Conservation (phyloP, 805 yeast species). For the Cyberlindnera xylosilytica region DNA sequence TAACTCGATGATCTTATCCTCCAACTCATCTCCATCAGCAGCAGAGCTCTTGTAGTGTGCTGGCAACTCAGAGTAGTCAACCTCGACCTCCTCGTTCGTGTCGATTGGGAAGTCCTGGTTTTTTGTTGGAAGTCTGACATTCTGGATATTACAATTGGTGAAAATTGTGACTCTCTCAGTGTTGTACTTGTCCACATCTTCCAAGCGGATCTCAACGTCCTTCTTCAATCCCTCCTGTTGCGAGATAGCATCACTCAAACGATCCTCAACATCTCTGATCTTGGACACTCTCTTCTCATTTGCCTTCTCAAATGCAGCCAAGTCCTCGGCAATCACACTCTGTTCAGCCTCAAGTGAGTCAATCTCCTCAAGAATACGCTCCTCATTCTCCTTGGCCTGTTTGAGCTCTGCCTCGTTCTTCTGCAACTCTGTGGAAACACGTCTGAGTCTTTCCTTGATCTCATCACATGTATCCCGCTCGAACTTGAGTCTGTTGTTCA, state of each 20-base stretch:
- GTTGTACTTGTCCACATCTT: constrained; percentile 49
- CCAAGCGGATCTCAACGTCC: constrained; percentile 42
- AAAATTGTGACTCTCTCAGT: constrained; percentile 57
- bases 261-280: constrained; percentile 47
- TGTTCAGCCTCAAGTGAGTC: constrained; percentile 40
- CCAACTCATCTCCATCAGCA: constrained; percentile 30
- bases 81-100: constrained; percentile 42
- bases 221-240: constrained; percentile 30
- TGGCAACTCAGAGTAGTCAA: constrained; percentile 53
- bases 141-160: constrained; percentile 73
- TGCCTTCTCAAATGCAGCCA: constrained; percentile 31
- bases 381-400: constrained; percentile 33
- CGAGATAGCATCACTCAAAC: constrained; percentile 34
- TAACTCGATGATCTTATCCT: constrained; percentile 35
- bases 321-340: constrained; percentile 35
- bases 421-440: constrained; percentile 38
- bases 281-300: constrained; percentile 30
- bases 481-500: constrained; percentile 60
- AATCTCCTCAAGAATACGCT: constrained; percentile 30
- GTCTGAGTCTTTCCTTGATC: constrained; percentile 43
- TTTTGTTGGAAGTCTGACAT: constrained; percentile 42
- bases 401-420: constrained; percentile 35
- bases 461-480: constrained; percentile 59
- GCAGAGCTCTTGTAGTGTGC: constrained; percentile 37
- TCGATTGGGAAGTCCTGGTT: constrained; percentile 49